phyloP scores from a whole-genome alignment of 2,329 filamentous ascomycete species.

The Zarea fungicola region DNA sequence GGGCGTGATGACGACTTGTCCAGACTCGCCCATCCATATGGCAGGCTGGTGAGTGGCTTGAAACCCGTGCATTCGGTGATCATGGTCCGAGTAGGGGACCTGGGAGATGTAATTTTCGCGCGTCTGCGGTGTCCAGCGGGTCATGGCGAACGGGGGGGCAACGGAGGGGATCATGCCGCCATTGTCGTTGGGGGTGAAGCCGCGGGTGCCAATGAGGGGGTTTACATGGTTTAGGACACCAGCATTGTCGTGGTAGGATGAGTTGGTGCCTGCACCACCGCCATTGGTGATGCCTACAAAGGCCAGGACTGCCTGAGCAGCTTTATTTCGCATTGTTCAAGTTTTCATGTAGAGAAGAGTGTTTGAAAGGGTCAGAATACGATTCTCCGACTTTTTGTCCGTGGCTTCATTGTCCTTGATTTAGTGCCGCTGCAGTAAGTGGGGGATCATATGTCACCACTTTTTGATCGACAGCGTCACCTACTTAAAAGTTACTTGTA shows the following conservation, averaged over 20 bases:
- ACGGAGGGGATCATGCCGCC: constrained; percentile 34
- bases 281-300: not conserved
- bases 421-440: too few species aligned
- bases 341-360: too few species aligned
- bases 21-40: constrained; percentile 48
- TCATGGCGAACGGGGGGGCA: constrained; percentile 41
- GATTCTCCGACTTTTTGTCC: too few species aligned
- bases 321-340: not conserved
- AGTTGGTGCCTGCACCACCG: too few species aligned
- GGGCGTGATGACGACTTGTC: constrained; percentile 38
- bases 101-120: constrained; percentile 45
- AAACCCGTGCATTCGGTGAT: constrained; percentile 41
- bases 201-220: constrained; percentile 29
- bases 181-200: constrained; percentile 26
- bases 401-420: too few species aligned
- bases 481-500: too few species aligned
- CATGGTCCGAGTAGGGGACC: constrained; percentile 40
- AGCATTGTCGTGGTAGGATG: constrained; percentile 24
- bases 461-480: too few species aligned
- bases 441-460: too few species aligned
- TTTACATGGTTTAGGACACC: constrained; percentile 29
- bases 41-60: constrained; percentile 46
- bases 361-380: too few species aligned
- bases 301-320: not conserved
- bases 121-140: constrained; percentile 45